Evolutionary conservation across 805 yeast genomes (phyloP), one percentile per base, ranked within the genome.

Genomic region (Teunomyces barrocoloradensis): DNA sequence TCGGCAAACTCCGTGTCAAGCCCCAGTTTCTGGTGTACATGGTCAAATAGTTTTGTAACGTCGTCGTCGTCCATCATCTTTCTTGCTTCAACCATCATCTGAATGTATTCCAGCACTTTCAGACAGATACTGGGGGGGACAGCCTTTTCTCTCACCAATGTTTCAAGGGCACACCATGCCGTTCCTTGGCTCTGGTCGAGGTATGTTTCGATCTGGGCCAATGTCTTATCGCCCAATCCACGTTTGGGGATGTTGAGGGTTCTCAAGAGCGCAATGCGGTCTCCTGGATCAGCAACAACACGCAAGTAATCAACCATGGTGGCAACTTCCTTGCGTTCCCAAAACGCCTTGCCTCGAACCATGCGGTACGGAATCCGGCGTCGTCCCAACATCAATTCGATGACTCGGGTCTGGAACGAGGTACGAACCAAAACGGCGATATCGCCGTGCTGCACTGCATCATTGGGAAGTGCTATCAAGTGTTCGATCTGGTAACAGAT

Each of bases 341-440:
- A 88, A 57, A 89, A 87, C 1, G 89, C 84, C 38, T 73, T 73
- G 0, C 97, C 97, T 44, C 84, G 83, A 0, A 86, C 73, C 48
- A 90, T 76, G 6, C 68, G 65, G 56, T 87, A 87, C 0, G 94
- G 90, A 2, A 90, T 75, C 3, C 77, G 69, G 2, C 65, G 61
- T 42, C 67, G 73, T 1, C 80, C 71, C 20, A 92, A 66, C 15
- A 80, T 85, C 28, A 75, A 77, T 58, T 90, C 97, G 6, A 90
- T 68, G 3, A 65, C 72, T 44, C 86, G 67, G 0, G 89, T 80
- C 54, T 80, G 82, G 51, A 72, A 75, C 7, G 85, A 75, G 0
- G 89, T 73, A 37, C 98, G 66, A 2, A 87, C 80, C 18, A 92
- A 69, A 3, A 92, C 74, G 0, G 96, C 85, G 50, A 90, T 72